phyloP scores from a whole-genome alignment of 2,329 filamentous ascomycete genomes.

The Cercospora nicotianae region DNA sequence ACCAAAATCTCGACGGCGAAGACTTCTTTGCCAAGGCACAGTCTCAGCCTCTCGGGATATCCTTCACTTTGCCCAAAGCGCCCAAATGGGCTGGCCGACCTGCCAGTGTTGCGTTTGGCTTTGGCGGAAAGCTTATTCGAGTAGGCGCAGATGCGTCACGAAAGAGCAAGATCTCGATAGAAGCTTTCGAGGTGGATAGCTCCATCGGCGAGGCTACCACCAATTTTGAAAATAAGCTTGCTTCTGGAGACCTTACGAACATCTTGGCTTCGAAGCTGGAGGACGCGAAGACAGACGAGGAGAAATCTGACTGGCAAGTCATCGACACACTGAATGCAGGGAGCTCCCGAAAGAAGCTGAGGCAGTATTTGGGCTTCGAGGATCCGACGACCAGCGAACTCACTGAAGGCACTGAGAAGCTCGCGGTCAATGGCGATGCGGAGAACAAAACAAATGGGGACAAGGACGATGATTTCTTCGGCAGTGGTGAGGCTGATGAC shows the following conservation, averaged over 20 bases:
- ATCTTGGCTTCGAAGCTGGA: conserved; percentile 80
- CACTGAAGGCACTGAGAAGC: conserved; percentile 44
- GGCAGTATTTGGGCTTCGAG: conserved; percentile 86
- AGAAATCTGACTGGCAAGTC: conserved; percentile 94
- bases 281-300: conserved; percentile 77
- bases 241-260: conserved; percentile 70
- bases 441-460: conserved; percentile 33
- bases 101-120: conserved; percentile 85
- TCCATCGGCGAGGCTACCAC: conserved; percentile 80
- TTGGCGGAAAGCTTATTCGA: conserved; percentile 86
- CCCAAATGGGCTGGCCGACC: conserved; percentile 90
- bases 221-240: conserved; percentile 80
- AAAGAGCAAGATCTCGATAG: conserved; percentile 76
- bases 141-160: conserved; percentile 67
- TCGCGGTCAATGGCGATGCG: conserved; percentile 56
- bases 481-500: conserved; percentile 69
- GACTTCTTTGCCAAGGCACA: conserved; percentile 96
- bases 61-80: conserved; percentile 81
- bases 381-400: conserved; percentile 53
- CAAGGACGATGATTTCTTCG: conserved; percentile 66
- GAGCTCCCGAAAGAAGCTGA: conserved; percentile 80
- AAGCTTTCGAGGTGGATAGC: conserved; percentile 84
- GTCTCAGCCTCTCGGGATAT: conserved; percentile 83
- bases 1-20: conserved; percentile 74
- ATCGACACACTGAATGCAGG: conserved; percentile 84